These are phyloP conservation scores for Pseudopyricularia cyperi DNA, from an alignment of 2,329 filamentous ascomycete species.

Conservation along the genomic window DNA sequence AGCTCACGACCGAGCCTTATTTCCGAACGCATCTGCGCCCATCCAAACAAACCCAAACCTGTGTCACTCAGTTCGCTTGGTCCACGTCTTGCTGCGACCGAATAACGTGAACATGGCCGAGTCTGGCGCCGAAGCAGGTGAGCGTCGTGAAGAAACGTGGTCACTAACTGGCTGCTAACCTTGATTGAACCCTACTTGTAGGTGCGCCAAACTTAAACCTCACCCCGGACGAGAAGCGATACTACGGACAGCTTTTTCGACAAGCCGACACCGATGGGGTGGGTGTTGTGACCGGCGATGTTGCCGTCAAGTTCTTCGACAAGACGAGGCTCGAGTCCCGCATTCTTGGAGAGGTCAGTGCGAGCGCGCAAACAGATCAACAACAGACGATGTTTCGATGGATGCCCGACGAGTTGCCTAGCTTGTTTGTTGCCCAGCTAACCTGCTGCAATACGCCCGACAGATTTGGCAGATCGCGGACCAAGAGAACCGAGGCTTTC, in stretches of 20 bases:
- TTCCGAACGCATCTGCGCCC: neutral
- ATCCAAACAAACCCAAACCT: neutral
- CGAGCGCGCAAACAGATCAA: neutral
- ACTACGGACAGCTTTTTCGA: constrained; percentile 86
- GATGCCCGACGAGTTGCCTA: neutral
- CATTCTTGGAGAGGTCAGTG: constrained; percentile 68
- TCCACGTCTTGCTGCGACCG: neutral
- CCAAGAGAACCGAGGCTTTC: constrained; percentile 84
- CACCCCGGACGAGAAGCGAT: constrained; percentile 80
- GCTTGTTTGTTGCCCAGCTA: constrained; percentile 2
- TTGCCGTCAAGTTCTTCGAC: constrained; percentile 96
- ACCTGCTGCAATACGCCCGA: neutral
- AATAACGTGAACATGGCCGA: constrained; percentile 2
- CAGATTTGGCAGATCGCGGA: constrained; percentile 99
- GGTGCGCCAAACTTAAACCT: constrained; percentile 66
- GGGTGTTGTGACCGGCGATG: constrained; percentile 88
- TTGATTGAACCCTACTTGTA: constrained; percentile 11
- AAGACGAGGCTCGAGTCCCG: constrained; percentile 81
- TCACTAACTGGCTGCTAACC: neutral
- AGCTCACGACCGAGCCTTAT: neutral
- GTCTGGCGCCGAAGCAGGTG: constrained; percentile 1
- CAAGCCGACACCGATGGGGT: constrained; percentile 85
- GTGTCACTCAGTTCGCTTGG: neutral
- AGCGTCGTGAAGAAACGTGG: neutral
- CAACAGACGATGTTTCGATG: too few species aligned